Percentiles rank a stretch among this genome's conserved stretches.
Evolutionary conservation across 208 protist genomes (phyloP).

Genomic region (Acanthamoeba rhysodes): DNA sequence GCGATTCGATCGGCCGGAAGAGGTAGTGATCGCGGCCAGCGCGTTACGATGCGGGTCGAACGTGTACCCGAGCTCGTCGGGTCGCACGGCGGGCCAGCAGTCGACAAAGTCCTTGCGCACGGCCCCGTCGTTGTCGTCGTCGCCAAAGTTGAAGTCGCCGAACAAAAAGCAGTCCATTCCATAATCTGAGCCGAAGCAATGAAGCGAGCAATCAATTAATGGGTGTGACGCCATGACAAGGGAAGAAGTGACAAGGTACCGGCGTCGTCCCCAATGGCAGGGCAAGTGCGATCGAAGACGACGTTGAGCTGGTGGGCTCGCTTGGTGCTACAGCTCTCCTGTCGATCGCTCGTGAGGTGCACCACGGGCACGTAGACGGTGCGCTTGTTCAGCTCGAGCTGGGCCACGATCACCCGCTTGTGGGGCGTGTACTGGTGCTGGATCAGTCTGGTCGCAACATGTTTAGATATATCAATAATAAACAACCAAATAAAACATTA

Average conservation of each 20-base stretch:
- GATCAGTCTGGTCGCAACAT: slow-evolving; percentile 3
- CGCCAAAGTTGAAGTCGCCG: slow-evolving; percentile 77
- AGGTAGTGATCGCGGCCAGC: slow-evolving; percentile 22
- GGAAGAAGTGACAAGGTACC: background rate
- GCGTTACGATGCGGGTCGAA: slow-evolving; percentile 56
- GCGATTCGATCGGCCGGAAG: slow-evolving; percentile 7
- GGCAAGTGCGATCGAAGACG: slow-evolving; percentile 61
- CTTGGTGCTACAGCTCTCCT: slow-evolving; percentile 44
- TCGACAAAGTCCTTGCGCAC: slow-evolving; percentile 70
- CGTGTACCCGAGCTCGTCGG: slow-evolving; percentile 64
- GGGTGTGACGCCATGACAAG: background rate
- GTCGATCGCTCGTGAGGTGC: slow-evolving; percentile 73
- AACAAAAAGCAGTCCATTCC: slow-evolving; percentile 71
- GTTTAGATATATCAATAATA: background rate
- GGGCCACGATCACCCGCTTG: slow-evolving; percentile 70
- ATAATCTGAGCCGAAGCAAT: background rate
- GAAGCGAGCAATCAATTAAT: background rate
- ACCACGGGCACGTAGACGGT: slow-evolving; percentile 65
- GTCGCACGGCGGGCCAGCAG: slow-evolving; percentile 53
- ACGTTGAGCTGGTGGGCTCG: slow-evolving; percentile 70
- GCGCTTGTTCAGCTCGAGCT: slow-evolving; percentile 56
- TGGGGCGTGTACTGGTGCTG: slow-evolving; percentile 56
- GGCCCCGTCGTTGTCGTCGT: slow-evolving; percentile 50
- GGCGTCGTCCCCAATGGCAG: background rate
- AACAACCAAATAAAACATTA: background rate